A percentile compares a stretch with the other conserved stretches of the same genome.
Conservation (phyloP, 129 eudicot species). For the Helianthus tuberosus region DNA sequence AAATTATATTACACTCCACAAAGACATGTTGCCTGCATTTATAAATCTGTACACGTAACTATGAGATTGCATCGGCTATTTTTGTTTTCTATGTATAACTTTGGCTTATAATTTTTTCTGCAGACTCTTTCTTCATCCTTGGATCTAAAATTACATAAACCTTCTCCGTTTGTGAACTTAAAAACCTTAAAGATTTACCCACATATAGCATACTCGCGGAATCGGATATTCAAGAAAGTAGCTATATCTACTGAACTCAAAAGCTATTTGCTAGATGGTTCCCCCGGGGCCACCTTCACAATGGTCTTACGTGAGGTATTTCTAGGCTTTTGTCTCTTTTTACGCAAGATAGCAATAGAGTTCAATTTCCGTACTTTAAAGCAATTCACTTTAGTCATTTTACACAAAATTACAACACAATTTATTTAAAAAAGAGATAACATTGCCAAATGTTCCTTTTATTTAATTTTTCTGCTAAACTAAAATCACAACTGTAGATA, state of each 20-base stretch:
- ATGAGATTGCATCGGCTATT: no score
- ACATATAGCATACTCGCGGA: not conserved
- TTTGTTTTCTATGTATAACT: not conserved
- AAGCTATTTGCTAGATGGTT: not conserved
- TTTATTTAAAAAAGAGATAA: not conserved
- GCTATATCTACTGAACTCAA: not conserved
- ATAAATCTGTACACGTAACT: not conserved
- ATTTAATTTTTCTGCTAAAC: not conserved
- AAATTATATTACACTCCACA: not conserved
- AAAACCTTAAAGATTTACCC: not conserved
- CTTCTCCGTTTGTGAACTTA: not conserved
- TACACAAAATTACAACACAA: not conserved
- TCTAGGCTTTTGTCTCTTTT: not conserved
- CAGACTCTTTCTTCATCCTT: not conserved
- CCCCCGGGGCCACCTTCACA: not conserved
- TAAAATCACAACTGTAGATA: not conserved
- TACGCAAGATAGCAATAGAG: not conserved
- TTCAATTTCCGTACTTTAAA: not conserved
- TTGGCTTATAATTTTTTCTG: not conserved
- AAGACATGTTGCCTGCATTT: no score
- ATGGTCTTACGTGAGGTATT: constrained; percentile 14
- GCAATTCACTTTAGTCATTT: not conserved
- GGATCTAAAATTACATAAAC: not conserved
- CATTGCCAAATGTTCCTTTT: not conserved
- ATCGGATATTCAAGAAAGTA: not conserved